Evolutionary conservation across 2,329 filamentous ascomycete species (phyloP).

Genomic region (Cladophialophora psammophila): DNA sequence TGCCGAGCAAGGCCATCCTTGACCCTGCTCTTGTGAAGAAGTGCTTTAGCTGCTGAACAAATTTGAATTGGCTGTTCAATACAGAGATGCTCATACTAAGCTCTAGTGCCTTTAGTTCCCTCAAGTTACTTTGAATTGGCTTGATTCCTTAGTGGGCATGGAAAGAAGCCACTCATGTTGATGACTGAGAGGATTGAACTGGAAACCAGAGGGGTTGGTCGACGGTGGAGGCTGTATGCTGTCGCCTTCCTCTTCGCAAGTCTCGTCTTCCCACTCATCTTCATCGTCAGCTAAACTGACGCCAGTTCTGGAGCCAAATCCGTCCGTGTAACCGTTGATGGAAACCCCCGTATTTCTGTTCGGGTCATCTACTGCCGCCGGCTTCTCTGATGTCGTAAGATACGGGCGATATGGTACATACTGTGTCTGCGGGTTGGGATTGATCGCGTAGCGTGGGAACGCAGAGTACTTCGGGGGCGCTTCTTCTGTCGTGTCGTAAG

Average conservation of each 20-base stretch:
- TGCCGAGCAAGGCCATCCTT: background rate
- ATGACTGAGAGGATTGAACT: background rate
- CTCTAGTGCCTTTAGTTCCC: background rate
- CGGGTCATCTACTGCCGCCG: background rate
- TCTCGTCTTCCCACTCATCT: background rate
- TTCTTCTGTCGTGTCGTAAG: background rate
- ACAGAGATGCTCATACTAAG: background rate
- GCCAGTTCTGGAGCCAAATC: background rate
- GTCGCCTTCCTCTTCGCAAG: background rate
- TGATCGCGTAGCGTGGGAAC: background rate
- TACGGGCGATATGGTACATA: background rate
- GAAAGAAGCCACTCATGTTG: background rate
- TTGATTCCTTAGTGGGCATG: background rate
- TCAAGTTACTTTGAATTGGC: background rate
- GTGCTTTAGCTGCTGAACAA: background rate
- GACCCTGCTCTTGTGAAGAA: background rate
- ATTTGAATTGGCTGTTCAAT: background rate
- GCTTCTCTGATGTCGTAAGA: background rate
- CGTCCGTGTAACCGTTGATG: background rate
- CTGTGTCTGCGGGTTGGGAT: background rate
- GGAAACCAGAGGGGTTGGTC: background rate
- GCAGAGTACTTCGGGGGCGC: background rate
- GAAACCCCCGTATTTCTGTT: background rate
- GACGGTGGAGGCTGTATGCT: background rate
- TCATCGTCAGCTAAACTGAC: background rate